Evolutionary conservation across 2,329 filamentous ascomycete genomes (phyloP), one percentile per base, ranked within the genome.

Genomic region (Colletotrichum paranaense): DNA sequence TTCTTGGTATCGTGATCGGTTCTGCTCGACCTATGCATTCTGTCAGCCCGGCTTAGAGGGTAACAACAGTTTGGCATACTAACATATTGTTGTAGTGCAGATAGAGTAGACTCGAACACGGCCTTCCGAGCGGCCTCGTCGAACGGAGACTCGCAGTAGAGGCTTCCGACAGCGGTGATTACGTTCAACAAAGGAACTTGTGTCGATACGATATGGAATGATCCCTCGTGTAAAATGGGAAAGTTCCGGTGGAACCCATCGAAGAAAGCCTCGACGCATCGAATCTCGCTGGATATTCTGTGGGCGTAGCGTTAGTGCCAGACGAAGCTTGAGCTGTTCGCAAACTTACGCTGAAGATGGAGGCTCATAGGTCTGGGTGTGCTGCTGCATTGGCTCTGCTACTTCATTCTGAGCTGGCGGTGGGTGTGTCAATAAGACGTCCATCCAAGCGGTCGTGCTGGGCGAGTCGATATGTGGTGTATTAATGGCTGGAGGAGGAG

Each of bases 1-100:
- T 28, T 69, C 67, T 58, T 69, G 67, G 52, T 69, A 69, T 26
- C 67, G 60, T 11, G 67, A 69, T 19, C 67, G 67, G 3, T 65
- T 69, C 64, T 69, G 52, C 1, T 69, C 59, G 9, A 69, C 67
- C 67, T 69, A 7, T 19, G n/a, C 4, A 22, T 4, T 4, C 9
- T 22, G 11, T 58, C 32, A 58, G 56, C 19, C 2, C 11, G 22
- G 11, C 7, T 22, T 12, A 12, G 4, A 14, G 0, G 11, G n/a
- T 58, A 4, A 32, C 16, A 19, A 24, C 12, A 22, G 8, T n/a
- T 2, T 42, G 7, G 16, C 6, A 19, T 19, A 69, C 67, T 65
- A 19, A 69, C 67, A 56, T 69, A 69, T 64, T 69, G 67, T 4
- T 69, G 67, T 0, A 69, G 60, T 9, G 67, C 57, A 5, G 67